Evolutionary conservation across 2,329 filamentous ascomycete species (phyloP), one percentile per base, ranked within the genome.

Genomic region (Tolypocladium pustulatum): DNA sequence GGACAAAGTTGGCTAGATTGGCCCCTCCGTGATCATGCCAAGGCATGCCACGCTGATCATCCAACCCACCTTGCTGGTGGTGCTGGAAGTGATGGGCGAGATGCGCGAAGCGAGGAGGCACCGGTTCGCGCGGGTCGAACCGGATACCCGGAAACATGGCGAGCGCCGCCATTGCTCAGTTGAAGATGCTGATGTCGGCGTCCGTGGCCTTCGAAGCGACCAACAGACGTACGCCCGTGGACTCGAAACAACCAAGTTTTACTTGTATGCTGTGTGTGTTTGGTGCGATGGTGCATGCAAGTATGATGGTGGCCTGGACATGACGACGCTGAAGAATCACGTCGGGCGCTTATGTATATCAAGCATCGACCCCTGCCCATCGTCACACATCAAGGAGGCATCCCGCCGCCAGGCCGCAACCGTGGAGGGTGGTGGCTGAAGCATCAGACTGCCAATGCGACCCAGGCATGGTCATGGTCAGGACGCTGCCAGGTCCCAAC

Each of bases 41-140:
- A 34, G 30, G 49, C 27, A n/a, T 34, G 30, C 25, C 30, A n/a
- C 9, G 49, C 27, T n/a, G 36, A 20, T 46, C 10, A 9, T 54
- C 38, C 13, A 43, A 38, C 17, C n/a, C 38, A 2, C 12, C 43
- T 7, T 46, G 27, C 20, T 8, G n/a, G 20, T 36, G n/a, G 15
- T 34, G 41, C 40, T 43, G 40, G 32, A 51, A 17, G 13, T 41
- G 22, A 9, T 17, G 34, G 3, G 27, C 34, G 4, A 43, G 51
- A 25, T 54, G 57, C 12, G 49, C 38, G 27, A 58, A 55, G 37
- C 54, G 52, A 22, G 57, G 57, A 30, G 59, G 59, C 32, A 60
- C 5, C 25, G 59, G 59, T 15, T 60, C 59, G 32, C 57, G 57
- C 36, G 57, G 59, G 49, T 60, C 59, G 53, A 54, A 60, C 27